These are phyloP conservation scores for Xylaria curta DNA, from an alignment of 495 filamentous ascomycete species.

Conservation along the genomic window DNA sequence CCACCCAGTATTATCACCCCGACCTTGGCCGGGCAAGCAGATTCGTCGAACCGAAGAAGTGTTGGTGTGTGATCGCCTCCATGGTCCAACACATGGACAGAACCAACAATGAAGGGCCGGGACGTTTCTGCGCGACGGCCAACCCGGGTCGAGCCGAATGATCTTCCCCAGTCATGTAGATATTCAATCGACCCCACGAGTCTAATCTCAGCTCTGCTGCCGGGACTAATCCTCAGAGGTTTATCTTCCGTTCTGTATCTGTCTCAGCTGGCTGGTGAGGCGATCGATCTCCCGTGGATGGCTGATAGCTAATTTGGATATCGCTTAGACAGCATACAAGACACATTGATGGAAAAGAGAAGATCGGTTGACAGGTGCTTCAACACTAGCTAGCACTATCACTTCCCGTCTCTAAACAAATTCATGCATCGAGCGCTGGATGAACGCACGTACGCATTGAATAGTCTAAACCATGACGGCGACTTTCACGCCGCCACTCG, in stretches of 20 bases:
- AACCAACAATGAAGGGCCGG: slow-evolving; percentile 9
- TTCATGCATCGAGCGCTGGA: slow-evolving; percentile 12
- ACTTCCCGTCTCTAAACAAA: slow-evolving; percentile 2
- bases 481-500: slow-evolving; percentile 31
- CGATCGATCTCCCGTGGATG: slow-evolving; percentile 16
- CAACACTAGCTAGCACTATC: not conserved
- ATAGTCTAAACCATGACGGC: slow-evolving; percentile 15
- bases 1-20: slow-evolving; percentile 11
- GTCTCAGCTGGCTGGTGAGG: slow-evolving; percentile 22
- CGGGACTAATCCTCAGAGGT: not conserved
- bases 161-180: slow-evolving; percentile 1
- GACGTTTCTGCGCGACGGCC: not conserved
- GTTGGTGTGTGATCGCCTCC: slow-evolving; percentile 13
- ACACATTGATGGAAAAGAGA: not conserved
- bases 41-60: not conserved
- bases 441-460: slow-evolving; percentile 8
- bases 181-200: slow-evolving; percentile 15
- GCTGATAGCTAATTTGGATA: slow-evolving; percentile 12
- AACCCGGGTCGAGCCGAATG: slow-evolving; percentile 10
- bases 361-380: not conserved
- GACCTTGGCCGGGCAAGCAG: slow-evolving; percentile 3
- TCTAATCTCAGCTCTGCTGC: slow-evolving; percentile 7
- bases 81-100: not conserved
- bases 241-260: not conserved
- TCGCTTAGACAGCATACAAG: not conserved